Percentiles rank a stretch among this genome's conserved stretches.
Evolutionary conservation across 495 filamentous ascomycete genomes (phyloP).

Genomic region (Pseudevernia furfuracea): DNA sequence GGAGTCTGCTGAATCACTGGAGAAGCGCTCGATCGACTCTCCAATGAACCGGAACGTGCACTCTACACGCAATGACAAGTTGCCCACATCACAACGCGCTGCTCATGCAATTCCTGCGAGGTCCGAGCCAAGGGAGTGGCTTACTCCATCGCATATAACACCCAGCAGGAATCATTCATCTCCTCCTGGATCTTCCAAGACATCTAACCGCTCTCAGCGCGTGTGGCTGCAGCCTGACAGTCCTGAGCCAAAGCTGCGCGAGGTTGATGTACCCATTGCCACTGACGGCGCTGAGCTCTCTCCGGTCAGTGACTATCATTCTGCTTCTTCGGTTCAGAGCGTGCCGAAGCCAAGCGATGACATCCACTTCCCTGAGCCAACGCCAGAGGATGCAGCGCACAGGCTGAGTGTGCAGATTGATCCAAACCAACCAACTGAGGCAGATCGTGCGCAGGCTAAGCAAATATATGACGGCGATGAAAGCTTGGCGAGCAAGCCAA

Average conservation of each 20-base stretch:
- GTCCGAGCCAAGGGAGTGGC: constrained; percentile 12
- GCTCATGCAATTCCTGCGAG: constrained; percentile 1
- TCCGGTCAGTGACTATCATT: constrained; percentile 40
- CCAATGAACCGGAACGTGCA: constrained; percentile 2
- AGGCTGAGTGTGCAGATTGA: constrained; percentile 14
- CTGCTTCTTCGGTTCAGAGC: constrained; percentile 33
- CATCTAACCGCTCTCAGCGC: constrained; percentile 9
- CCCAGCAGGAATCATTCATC: constrained; percentile 12
- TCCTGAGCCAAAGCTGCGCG: constrained; percentile 38
- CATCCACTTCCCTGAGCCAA: constrained; percentile 26
- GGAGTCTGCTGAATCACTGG: constrained; percentile 4
- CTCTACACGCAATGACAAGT: constrained; percentile 4
- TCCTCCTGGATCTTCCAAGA: constrained; percentile 5
- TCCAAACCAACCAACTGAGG: constrained; percentile 39
- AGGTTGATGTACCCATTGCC: constrained; percentile 34
- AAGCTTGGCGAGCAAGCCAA: constrained; percentile 63
- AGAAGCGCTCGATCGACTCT: constrained; percentile 3
- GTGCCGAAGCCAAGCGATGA: constrained; percentile 21
- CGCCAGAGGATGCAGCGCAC: constrained; percentile 26
- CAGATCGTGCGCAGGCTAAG: constrained; percentile 63
- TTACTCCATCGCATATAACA: constrained; percentile 12
- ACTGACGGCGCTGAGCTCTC: constrained; percentile 37
- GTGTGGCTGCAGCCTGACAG: constrained; percentile 33
- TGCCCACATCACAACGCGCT: background rate
- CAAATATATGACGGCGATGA: constrained; percentile 84